Evolutionary conservation across 140 eudicot genomes (phyloP).

Genomic region (Flaveria floridana): DNA sequence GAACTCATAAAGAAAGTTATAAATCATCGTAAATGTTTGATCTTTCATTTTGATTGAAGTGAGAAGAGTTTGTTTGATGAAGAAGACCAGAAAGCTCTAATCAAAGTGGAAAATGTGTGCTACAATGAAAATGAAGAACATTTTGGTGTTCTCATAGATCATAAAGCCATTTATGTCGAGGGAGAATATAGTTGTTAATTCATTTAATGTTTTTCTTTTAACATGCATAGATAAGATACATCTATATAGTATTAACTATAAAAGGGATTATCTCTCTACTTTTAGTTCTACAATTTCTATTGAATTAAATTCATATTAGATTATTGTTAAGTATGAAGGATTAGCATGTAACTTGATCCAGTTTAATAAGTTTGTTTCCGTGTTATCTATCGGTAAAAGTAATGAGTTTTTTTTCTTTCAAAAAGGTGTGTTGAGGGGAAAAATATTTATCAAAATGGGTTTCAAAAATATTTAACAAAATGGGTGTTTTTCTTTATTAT

Average conservation of each 20-base stretch:
- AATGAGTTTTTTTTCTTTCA: too few species aligned
- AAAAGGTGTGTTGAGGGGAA: too few species aligned
- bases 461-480: too few species aligned
- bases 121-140: slow-evolving; percentile 28
- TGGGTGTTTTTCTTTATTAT: too few species aligned
- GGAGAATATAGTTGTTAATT: slow-evolving; percentile 14
- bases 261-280: neutral
- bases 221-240: neutral
- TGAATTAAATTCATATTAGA: neutral
- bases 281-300: neutral
- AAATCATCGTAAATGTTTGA: too few species aligned
- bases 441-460: too few species aligned
- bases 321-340: neutral
- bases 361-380: neutral
- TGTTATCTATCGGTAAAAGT: too few species aligned
- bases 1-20: too few species aligned
- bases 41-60: too few species aligned
- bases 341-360: neutral
- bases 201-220: neutral
- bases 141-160: slow-evolving; percentile 18
- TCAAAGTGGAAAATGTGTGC: slow-evolving; percentile 31
- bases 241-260: neutral
- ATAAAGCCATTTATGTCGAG: slow-evolving; percentile 30
- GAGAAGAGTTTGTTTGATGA: too few species aligned
- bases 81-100: slow-evolving; percentile 4